Evolutionary conservation across 2,329 filamentous ascomycete genomes (phyloP).

Genomic region (Stachybotrys elegans): DNA sequence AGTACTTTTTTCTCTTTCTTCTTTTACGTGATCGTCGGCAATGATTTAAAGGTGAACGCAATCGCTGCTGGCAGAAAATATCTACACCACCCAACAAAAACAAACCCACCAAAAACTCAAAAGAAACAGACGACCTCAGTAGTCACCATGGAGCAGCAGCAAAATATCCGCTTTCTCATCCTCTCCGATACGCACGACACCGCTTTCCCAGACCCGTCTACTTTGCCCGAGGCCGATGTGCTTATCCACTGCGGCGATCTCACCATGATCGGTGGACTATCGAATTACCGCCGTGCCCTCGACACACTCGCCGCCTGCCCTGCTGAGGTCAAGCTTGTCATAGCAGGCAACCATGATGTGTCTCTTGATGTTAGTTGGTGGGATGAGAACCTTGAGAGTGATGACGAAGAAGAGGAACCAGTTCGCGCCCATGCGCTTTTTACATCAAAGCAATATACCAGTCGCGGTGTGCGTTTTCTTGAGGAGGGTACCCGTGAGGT

Average conservation of each 20-base stretch:
- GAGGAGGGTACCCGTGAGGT: conserved; percentile 32
- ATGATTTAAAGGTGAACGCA: no score
- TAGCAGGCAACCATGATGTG: conserved; percentile 42
- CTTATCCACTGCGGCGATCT: conserved; percentile 41
- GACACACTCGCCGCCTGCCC: conserved; percentile 25
- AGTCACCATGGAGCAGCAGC: background rate
- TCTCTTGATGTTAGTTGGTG: conserved; percentile 18
- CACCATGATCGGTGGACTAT: conserved; percentile 30
- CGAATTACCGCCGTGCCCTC: conserved; percentile 29
- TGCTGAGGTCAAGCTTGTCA: conserved; percentile 38
- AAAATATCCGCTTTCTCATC: conserved; percentile 3
- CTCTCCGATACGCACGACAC: conserved; percentile 6
- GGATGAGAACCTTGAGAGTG: conserved; percentile 21
- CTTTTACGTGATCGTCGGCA: no score
- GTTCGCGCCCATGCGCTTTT: conserved; percentile 4
- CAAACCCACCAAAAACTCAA: no score
- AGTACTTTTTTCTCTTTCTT: no score
- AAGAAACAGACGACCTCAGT: background rate
- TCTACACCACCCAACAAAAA: no score
- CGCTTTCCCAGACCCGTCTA: conserved; percentile 2
- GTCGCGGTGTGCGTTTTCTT: conserved; percentile 23
- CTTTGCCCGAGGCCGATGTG: conserved; percentile 23
- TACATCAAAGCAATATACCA: background rate
- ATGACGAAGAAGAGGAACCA: conserved; percentile 6
- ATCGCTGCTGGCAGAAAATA: no score